phyloP scores from a whole-genome alignment of 2,329 filamentous ascomycete genomes.

The Bertia moriformis region DNA sequence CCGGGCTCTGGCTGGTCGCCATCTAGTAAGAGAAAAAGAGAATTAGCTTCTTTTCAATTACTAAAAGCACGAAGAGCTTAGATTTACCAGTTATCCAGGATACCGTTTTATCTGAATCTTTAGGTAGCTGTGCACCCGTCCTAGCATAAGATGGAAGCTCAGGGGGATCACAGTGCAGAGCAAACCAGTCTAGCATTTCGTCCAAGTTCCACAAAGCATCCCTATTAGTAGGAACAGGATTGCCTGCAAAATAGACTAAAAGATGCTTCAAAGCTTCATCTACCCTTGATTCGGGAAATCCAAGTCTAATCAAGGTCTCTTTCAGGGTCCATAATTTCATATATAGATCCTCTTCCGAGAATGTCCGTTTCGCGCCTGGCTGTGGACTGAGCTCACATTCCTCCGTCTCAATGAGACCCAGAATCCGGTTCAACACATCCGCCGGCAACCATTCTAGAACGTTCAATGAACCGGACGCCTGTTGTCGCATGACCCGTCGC shows the following conservation, averaged over 20 bases:
- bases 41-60: too few relatives aligned
- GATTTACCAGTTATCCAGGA: background rate
- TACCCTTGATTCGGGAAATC: constrained; percentile 51
- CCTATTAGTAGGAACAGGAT: constrained; percentile 32
- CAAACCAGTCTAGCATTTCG: constrained; percentile 79
- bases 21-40: too few relatives aligned
- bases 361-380: constrained; percentile 29
- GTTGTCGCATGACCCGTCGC: constrained; percentile 63
- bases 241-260: constrained; percentile 50
- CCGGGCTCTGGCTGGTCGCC: too few relatives aligned
- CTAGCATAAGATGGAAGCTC: constrained; percentile 64
- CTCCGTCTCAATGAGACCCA: constrained; percentile 59
- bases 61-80: background rate
- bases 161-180: constrained; percentile 49
- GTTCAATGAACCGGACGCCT: constrained; percentile 55
- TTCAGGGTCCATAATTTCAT: constrained; percentile 75
- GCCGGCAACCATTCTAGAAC: constrained; percentile 66
- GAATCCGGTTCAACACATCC: constrained; percentile 63
- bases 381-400: constrained; percentile 35
- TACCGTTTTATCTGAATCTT: constrained; percentile 14
- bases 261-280: constrained; percentile 51
- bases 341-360: constrained; percentile 63
- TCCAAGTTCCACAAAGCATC: constrained; percentile 73
- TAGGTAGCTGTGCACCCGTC: constrained; percentile 19
- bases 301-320: constrained; percentile 52